Conservation (phyloP, 306 rosid species). For the Clitoria ternatea region DNA sequence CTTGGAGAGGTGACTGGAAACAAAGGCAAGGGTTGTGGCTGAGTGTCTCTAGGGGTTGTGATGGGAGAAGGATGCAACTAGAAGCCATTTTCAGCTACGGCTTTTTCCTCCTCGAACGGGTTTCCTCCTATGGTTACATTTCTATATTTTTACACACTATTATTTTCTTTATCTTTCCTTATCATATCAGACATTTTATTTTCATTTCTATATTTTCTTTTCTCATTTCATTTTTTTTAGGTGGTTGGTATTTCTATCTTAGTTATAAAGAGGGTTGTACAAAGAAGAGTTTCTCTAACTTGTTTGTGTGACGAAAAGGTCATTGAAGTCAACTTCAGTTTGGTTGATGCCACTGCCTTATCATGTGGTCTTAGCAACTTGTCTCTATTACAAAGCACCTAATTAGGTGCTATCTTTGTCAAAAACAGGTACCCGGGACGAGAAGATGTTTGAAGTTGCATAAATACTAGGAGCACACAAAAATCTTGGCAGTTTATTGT, state of each 20-base stretch:
- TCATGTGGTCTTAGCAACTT: conserved; percentile 19
- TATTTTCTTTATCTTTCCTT: no score
- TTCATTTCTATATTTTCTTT: no score
- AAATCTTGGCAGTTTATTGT: conserved; percentile 26
- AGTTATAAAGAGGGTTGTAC: no score
- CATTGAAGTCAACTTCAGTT: neutral
- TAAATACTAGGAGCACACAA: conserved; percentile 11
- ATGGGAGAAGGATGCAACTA: conserved; percentile 78
- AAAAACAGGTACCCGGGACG: conserved; percentile 23
- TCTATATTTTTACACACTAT: no score
- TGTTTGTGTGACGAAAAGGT: neutral
- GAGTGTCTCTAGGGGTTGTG: conserved; percentile 56
- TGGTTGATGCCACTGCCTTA: neutral
- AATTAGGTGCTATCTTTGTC: conserved; percentile 20
- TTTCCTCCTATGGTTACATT: no score
- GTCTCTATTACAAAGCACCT: no score
- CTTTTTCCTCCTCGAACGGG: conserved; percentile 83
- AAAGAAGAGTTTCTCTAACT: no score
- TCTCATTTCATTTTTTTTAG: no score
- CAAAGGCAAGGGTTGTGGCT: conserved; percentile 74
- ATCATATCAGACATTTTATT: no score
- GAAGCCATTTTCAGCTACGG: conserved; percentile 88
- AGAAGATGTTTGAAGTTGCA: conserved; percentile 29
- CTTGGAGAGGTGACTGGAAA: conserved; percentile 85
- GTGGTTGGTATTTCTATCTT: no score